Evolutionary conservation across 352 stramenopile species (phyloP).

Genomic region (Phytophthora sojae): DNA sequence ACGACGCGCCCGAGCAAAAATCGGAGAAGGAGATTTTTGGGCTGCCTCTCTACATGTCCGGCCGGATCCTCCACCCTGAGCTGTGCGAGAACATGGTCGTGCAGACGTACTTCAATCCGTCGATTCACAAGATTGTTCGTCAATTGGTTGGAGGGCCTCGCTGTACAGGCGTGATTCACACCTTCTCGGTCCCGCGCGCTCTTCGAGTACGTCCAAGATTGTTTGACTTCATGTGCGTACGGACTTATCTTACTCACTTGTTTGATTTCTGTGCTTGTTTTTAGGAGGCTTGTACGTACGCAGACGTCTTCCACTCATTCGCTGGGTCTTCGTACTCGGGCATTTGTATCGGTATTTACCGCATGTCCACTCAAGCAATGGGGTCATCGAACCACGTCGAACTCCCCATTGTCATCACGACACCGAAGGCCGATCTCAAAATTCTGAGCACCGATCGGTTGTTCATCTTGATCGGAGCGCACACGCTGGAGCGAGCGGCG

Average conservation of each 20-base stretch:
- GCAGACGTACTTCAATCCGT: conserved; percentile 86
- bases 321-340: conserved; percentile 65
- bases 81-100: conserved; percentile 89
- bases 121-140: conserved; percentile 86
- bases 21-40: conserved; percentile 83
- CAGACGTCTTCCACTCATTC: conserved; percentile 70
- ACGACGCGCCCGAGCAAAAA: conserved; percentile 66
- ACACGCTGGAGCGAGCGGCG: conserved; percentile 76
- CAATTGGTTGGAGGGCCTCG: conserved; percentile 80
- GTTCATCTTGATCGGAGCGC: conserved; percentile 78
- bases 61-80: conserved; percentile 79
- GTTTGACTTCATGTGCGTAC: neutral
- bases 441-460: conserved; percentile 64
- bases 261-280: conserved; percentile 5
- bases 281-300: conserved; percentile 58
- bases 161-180: conserved; percentile 81
- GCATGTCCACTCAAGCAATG: conserved; percentile 64
- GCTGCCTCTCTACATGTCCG: conserved; percentile 87
- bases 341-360: conserved; percentile 80
- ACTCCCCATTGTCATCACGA: conserved; percentile 83
- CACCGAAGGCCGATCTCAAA: conserved; percentile 56
- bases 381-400: conserved; percentile 48
- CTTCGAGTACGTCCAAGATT: conserved; percentile 47
- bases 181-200: conserved; percentile 51
- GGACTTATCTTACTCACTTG: neutral